Base-by-base conservation (phyloP, 2,329 filamentous ascomycete genomes). In the Ophiostoma ulmi region DNA sequence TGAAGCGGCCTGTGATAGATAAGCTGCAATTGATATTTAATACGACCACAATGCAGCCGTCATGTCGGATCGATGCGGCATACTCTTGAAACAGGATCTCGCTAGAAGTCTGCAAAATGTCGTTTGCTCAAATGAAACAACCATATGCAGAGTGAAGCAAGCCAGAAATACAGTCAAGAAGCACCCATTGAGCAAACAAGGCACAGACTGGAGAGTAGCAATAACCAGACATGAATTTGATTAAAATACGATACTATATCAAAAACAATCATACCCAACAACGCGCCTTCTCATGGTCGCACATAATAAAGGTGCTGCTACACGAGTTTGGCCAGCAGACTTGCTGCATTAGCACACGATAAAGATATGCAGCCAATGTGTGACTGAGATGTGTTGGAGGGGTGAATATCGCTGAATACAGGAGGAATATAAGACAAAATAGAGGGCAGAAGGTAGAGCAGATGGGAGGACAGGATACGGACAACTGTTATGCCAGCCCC, bases 361-460 rank as follows among this genome's bases (percentile, higher is more conserved):
- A 67, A 67, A 48, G 65, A 44, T 31, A 67, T 67, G 65, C 65
- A 67, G 65, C 65, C 22, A 17, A 22, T 48, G 65, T 67, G 65
- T 48, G 39, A 67, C 65, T 8, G 63, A 67, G 65, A 67, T 67
- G 20, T 8, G 20, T 39, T 65, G 35, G n/a, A 38, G 36, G 36
- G 63, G 36, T 14, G 61, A 1, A 20, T 3, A 31, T 17, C 44
- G 7, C 38, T 39, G 17, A 20, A 20, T 48, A 6, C 17, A 36
- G 31, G 38, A 31, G 61, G 11, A 36, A 31, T 64, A 11, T 20
- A 17, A 20, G 35, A 64, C 5, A 38, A 17, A 38, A 38, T 17
- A 36, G 17, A 20, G 31, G 20, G n/a, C 8, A 22, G 52, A 58
- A 11, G 52, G 5, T 22, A 10, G 20, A 22, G 52, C 11, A 22